Conservation (phyloP, 2,329 filamentous ascomycete species). For the Ophiostoma tasmaniense region DNA sequence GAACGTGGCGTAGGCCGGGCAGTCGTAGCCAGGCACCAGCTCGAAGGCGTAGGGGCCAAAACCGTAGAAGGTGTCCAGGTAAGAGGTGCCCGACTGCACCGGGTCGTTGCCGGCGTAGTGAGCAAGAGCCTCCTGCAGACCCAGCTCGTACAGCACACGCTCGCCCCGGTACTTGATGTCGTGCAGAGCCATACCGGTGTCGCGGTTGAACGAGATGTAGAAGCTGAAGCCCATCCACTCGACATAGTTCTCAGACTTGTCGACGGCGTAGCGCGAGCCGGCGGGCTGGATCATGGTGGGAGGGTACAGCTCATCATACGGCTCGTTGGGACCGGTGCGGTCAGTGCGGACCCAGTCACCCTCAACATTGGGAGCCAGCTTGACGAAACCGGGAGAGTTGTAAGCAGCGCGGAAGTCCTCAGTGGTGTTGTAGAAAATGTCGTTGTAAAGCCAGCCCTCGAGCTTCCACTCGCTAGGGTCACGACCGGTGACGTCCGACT, state of each 20-base stretch:
- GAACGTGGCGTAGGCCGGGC: slow-evolving; percentile 42
- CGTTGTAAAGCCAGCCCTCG: slow-evolving; percentile 46
- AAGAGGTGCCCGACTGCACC: slow-evolving; percentile 36
- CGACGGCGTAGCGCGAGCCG: slow-evolving; percentile 35
- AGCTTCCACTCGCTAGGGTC: slow-evolving; percentile 43
- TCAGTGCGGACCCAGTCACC: slow-evolving; percentile 40
- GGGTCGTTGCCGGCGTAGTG: slow-evolving; percentile 45
- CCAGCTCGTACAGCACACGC: slow-evolving; percentile 47
- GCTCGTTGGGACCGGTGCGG: slow-evolving; percentile 30
- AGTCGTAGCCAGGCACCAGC: slow-evolving; percentile 43
- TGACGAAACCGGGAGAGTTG: slow-evolving; percentile 36
- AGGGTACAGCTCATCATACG: slow-evolving; percentile 30
- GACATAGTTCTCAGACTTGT: slow-evolving; percentile 36
- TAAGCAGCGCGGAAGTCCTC: slow-evolving; percentile 39
- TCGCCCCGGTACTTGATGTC: slow-evolving; percentile 48
- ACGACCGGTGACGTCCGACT: slow-evolving; percentile 41
- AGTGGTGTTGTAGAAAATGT: slow-evolving; percentile 42
- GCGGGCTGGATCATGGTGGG: slow-evolving; percentile 32
- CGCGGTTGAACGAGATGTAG: slow-evolving; percentile 41
- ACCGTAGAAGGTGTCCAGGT: slow-evolving; percentile 40
- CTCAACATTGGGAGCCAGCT: slow-evolving; percentile 39
- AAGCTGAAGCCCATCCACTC: slow-evolving; percentile 46
- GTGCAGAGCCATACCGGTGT: slow-evolving; percentile 41
- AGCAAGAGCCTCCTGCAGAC: slow-evolving; percentile 46
- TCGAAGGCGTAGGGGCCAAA: slow-evolving; percentile 39